A percentile compares a stretch with the other conserved stretches of the same genome.
Conservation (phyloP, 164 flowering plant genomes). For the Akebia trifoliata region DNA sequence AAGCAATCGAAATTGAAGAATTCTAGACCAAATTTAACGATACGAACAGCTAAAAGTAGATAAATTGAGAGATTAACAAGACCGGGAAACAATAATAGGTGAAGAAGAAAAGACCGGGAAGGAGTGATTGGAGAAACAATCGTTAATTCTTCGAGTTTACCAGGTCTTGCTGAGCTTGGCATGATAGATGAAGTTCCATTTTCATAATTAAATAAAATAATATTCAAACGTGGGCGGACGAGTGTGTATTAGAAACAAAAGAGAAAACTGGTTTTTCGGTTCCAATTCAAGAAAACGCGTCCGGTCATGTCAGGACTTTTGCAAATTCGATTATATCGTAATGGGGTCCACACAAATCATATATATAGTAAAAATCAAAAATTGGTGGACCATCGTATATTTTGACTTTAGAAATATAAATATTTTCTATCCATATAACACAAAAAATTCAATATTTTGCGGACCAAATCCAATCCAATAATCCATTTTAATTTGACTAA, state of each 20-base stretch:
- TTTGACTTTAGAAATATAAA: too few relatives aligned
- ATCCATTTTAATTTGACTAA: too few relatives aligned
- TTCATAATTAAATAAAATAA: too few relatives aligned
- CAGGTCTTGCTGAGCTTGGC: not conserved
- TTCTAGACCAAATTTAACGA: slow-evolving; percentile 3
- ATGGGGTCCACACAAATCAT: too few relatives aligned
- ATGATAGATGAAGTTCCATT: not conserved
- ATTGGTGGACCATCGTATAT: too few relatives aligned
- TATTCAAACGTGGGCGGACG: not conserved
- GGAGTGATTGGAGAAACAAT: not conserved
- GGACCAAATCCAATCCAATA: too few relatives aligned
- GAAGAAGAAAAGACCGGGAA: not conserved
- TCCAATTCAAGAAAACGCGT: too few relatives aligned
- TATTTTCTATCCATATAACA: too few relatives aligned
- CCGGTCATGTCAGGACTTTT: too few relatives aligned
- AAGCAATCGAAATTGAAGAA: not conserved
- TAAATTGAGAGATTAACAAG: not conserved
- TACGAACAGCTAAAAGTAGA: not conserved
- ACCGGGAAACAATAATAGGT: not conserved
- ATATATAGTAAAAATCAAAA: too few relatives aligned
- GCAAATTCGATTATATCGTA: too few relatives aligned
- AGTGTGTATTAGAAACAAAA: not conserved
- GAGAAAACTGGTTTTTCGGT: slow-evolving; percentile 1
- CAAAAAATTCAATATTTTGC: too few relatives aligned
- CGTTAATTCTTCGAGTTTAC: slow-evolving; percentile 11